These are phyloP conservation scores for Pseudopyricularia javanii DNA, from an alignment of 2,329 filamentous ascomycete species.

Conservation along the genomic window DNA sequence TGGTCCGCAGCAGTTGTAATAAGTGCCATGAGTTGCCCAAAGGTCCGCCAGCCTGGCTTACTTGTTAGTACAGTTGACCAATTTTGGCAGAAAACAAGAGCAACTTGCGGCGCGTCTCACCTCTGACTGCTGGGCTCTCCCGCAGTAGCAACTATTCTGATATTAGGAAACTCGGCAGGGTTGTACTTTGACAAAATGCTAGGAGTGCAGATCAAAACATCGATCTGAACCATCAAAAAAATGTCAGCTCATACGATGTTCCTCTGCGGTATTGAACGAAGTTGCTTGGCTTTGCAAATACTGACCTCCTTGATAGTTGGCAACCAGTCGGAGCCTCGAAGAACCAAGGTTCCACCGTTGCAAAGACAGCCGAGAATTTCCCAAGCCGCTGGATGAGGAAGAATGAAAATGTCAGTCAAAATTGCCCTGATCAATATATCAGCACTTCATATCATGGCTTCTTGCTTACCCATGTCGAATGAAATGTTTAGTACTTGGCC, in stretches of 20 bases:
- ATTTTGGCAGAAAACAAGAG: neutral
- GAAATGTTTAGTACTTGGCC: conserved; percentile 44
- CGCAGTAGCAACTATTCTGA: conserved; percentile 4
- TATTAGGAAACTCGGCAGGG: conserved; percentile 3
- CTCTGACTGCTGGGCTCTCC: conserved; percentile 3
- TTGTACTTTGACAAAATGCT: conserved; percentile 6
- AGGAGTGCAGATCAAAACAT: conserved; percentile 5
- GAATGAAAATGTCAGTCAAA: neutral
- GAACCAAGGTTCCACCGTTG: conserved; percentile 43
- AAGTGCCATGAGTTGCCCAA: conserved; percentile 20
- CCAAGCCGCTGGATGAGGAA: conserved; percentile 36
- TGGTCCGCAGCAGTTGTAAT: conserved; percentile 47
- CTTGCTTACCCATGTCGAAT: conserved; percentile 46
- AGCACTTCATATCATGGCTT: neutral
- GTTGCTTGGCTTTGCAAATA: neutral
- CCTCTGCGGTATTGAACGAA: too few relatives aligned
- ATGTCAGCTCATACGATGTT: neutral
- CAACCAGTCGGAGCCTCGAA: conserved; percentile 35
- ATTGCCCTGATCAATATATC: neutral
- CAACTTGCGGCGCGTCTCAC: neutral
- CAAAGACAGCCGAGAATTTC: conserved; percentile 44
- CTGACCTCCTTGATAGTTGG: conserved; percentile 1
- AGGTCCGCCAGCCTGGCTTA: conserved; percentile 2
- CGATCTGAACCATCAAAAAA: neutral
- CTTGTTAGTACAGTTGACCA: neutral